Percentiles rank a stretch among this genome's conserved stretches.
These are phyloP conservation scores for Sonneratia alba DNA, from an alignment of 345 rosid genomes.

Conservation along the genomic window DNA sequence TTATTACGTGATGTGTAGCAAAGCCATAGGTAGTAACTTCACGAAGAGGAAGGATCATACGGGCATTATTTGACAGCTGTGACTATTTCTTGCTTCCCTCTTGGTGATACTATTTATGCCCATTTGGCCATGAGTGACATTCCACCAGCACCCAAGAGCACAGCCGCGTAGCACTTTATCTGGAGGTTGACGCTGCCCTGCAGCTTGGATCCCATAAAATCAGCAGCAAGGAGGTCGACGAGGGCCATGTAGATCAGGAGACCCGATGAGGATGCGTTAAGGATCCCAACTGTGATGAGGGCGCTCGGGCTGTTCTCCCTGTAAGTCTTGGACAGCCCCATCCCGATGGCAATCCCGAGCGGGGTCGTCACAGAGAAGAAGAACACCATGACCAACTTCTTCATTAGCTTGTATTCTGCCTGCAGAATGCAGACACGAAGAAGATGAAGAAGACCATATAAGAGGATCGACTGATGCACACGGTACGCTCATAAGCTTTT, in stretches of 20 bases:
- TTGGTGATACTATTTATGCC: slow-evolving; percentile 29
- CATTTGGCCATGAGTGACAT: slow-evolving; percentile 59
- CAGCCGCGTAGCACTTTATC: slow-evolving; percentile 21
- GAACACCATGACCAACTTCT: background rate
- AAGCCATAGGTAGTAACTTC: too few species aligned
- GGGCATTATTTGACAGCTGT: too few species aligned
- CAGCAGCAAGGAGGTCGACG: slow-evolving; percentile 62
- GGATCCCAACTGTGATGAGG: background rate
- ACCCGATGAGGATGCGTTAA: background rate
- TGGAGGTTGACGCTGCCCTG: slow-evolving; percentile 40
- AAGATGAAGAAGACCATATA: too few species aligned
- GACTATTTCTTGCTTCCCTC: too few species aligned
- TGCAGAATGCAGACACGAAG: background rate
- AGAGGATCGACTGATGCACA: too few species aligned
- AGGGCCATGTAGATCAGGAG: slow-evolving; percentile 29
- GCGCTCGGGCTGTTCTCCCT: background rate
- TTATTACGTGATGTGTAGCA: too few species aligned
- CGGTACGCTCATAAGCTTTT: too few species aligned
- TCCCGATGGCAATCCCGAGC: background rate
- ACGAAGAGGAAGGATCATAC: too few species aligned
- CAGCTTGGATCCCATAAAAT: slow-evolving; percentile 46
- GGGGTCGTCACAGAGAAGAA: background rate
- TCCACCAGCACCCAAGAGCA: slow-evolving; percentile 44
- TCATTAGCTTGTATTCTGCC: background rate
- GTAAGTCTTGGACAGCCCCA: background rate